Evolutionary conservation across 768 basidiomycete species (phyloP).

Genomic region (Naematelia aurantialba): DNA sequence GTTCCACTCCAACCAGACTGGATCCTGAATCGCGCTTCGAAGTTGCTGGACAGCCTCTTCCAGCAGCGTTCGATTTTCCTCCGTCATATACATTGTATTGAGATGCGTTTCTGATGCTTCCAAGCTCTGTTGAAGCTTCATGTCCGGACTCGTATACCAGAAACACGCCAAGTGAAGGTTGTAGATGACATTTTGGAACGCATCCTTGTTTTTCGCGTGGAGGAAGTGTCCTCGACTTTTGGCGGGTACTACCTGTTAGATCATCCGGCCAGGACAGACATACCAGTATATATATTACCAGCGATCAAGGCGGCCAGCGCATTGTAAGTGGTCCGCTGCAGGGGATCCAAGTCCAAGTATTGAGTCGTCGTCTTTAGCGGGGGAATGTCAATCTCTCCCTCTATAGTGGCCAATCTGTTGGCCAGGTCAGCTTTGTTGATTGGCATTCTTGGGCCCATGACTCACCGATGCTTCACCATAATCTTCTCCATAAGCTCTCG

Average conservation of each 20-base stretch:
- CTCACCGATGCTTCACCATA: slow-evolving; percentile 44
- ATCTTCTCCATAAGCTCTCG: slow-evolving; percentile 24
- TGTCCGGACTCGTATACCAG: slow-evolving; percentile 34
- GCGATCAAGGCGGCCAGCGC: slow-evolving; percentile 30
- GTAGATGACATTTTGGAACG: slow-evolving; percentile 27
- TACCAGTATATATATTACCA: slow-evolving; percentile 24
- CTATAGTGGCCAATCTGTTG: background rate
- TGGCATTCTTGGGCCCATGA: background rate
- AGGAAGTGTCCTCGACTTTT: slow-evolving; percentile 33
- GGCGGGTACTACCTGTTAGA: background rate
- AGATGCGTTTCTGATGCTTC: slow-evolving; percentile 12
- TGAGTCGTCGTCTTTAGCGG: background rate
- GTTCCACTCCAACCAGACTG: slow-evolving; percentile 39
- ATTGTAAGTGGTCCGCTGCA: slow-evolving; percentile 35
- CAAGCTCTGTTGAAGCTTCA: slow-evolving; percentile 19
- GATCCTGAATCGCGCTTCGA: slow-evolving; percentile 15
- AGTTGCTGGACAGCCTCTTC: slow-evolving; percentile 23
- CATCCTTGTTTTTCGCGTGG: slow-evolving; percentile 21
- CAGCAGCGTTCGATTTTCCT: slow-evolving; percentile 10
- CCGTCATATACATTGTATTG: slow-evolving; percentile 4
- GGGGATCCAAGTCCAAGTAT: background rate
- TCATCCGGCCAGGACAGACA: slow-evolving; percentile 3
- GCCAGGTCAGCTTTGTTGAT: background rate
- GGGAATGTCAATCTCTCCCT: background rate
- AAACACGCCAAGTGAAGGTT: slow-evolving; percentile 44